Conservation (phyloP, 805 yeast species). For the Cyberlindnera euphorbiae region DNA sequence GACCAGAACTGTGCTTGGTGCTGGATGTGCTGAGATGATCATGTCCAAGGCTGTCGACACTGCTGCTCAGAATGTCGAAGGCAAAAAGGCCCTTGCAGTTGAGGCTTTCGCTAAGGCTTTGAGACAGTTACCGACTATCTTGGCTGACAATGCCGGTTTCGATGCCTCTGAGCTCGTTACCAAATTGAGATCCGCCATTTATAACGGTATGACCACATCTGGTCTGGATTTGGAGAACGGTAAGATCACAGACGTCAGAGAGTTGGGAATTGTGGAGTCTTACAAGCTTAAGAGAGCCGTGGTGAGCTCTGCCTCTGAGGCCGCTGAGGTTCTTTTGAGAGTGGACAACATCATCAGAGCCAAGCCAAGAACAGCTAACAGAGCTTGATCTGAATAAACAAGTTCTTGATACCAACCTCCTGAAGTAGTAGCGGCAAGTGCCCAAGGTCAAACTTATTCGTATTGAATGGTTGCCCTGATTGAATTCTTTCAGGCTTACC, state of each 20-base stretch:
- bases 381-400: slow-evolving; percentile 36
- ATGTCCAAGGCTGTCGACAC: slow-evolving; percentile 98
- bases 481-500: neutral
- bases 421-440: too few species aligned
- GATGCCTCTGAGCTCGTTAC: slow-evolving; percentile 92
- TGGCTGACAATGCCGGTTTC: slow-evolving; percentile 96
- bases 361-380: slow-evolving; percentile 93
- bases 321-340: slow-evolving; percentile 91
- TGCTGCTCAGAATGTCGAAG: slow-evolving; percentile 89
- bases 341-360: slow-evolving; percentile 97
- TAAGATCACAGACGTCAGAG: slow-evolving; percentile 87
- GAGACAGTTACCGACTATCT: slow-evolving; percentile 89
- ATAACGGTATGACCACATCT: slow-evolving; percentile 85
- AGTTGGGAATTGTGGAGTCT: slow-evolving; percentile 87
- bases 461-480: slow-evolving; percentile 7
- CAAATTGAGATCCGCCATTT: slow-evolving; percentile 76
- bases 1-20: slow-evolving; percentile 81
- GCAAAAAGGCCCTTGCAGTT: slow-evolving; percentile 90
- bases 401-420: too few species aligned
- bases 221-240: slow-evolving; percentile 90
- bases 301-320: slow-evolving; percentile 94
- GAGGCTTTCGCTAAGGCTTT: slow-evolving; percentile 93
- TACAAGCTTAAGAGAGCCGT: slow-evolving; percentile 91
- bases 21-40: slow-evolving; percentile 85
- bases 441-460: too few species aligned